A percentile compares a stretch with the other conserved stretches of the same genome.
Evolutionary conservation across 2,329 filamentous ascomycete species (phyloP).

Genomic region (Neoscytalidium dimidiatum): DNA sequence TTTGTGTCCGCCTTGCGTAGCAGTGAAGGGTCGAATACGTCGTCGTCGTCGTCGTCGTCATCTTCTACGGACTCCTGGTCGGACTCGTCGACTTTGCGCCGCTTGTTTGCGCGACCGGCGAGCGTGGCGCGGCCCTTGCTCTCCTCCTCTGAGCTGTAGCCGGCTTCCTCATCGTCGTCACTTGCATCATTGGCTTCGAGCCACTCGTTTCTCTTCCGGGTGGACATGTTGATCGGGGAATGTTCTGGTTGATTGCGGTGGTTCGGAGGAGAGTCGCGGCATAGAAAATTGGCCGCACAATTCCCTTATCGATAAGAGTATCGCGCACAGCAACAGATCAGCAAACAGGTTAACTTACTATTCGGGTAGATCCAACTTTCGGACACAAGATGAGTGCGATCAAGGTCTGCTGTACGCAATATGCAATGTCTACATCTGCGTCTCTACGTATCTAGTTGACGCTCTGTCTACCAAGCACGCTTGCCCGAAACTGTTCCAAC

Average conservation of each 20-base stretch:
- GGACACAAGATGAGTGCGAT: background rate
- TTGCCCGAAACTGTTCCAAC: background rate
- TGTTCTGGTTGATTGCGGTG: background rate
- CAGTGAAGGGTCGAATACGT: slow-evolving; percentile 8
- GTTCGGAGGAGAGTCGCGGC: background rate
- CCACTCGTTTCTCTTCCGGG: slow-evolving; percentile 72
- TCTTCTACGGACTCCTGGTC: slow-evolving; percentile 25
- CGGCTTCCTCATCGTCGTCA: slow-evolving; percentile 45
- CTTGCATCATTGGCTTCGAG: slow-evolving; percentile 54
- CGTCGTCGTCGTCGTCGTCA: slow-evolving; percentile 22
- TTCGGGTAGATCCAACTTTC: background rate
- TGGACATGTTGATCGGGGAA: slow-evolving; percentile 57
- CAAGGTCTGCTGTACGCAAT: no score
- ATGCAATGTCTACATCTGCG: background rate
- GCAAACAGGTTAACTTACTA: background rate
- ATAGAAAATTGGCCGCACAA: slow-evolving; percentile 6
- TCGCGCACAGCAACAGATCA: background rate
- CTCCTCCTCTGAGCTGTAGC: slow-evolving; percentile 69
- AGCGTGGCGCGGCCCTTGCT: slow-evolving; percentile 59
- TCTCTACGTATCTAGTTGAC: background rate
- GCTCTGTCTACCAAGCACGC: background rate
- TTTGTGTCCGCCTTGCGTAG: slow-evolving; percentile 10
- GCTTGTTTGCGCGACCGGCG: slow-evolving; percentile 56
- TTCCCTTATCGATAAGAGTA: slow-evolving; percentile 7
- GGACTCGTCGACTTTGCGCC: slow-evolving; percentile 59